Conservation (phyloP, 192 early-diverging fungal species). For the Umbelopsis vinacea region DNA sequence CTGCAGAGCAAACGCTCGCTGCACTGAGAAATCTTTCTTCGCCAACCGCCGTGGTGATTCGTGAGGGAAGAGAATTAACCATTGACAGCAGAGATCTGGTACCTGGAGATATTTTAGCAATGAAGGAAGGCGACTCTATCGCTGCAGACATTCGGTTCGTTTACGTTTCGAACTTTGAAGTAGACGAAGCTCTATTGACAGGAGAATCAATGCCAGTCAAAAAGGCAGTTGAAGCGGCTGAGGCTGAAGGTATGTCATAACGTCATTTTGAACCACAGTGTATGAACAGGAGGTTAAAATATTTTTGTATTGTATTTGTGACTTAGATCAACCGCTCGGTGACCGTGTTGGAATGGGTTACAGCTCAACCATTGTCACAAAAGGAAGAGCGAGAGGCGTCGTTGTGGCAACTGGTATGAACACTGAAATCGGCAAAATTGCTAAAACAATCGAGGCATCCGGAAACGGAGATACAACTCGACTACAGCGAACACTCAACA, state of each 20-base stretch:
- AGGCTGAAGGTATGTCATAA: constrained; percentile 42
- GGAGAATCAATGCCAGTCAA: constrained; percentile 86
- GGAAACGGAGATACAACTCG: constrained; percentile 57
- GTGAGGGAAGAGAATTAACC: constrained; percentile 74
- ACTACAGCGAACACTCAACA: constrained; percentile 69
- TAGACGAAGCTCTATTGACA: constrained; percentile 90
- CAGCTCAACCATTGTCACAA: constrained; percentile 85
- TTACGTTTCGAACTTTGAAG: constrained; percentile 86
- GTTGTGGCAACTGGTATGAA: constrained; percentile 83
- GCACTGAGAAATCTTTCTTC: constrained; percentile 86
- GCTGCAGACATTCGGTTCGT: constrained; percentile 87
- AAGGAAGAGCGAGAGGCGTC: constrained; percentile 89
- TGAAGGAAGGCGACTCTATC: constrained; percentile 92
- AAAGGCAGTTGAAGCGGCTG: constrained; percentile 67
- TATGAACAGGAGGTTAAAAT: too few relatives aligned
- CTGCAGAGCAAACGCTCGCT: constrained; percentile 91
- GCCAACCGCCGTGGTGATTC: constrained; percentile 84
- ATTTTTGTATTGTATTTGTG: background rate
- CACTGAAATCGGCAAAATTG: constrained; percentile 93
- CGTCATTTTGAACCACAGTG: too few relatives aligned
- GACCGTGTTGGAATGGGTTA: constrained; percentile 94
- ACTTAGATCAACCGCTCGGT: constrained; percentile 72
- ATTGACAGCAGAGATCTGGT: constrained; percentile 81
- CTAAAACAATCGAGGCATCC: constrained; percentile 72
- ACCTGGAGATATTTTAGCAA: constrained; percentile 87